Base-by-base conservation (phyloP, 139 green algal species). In the Nannochloris sp. region DNA sequence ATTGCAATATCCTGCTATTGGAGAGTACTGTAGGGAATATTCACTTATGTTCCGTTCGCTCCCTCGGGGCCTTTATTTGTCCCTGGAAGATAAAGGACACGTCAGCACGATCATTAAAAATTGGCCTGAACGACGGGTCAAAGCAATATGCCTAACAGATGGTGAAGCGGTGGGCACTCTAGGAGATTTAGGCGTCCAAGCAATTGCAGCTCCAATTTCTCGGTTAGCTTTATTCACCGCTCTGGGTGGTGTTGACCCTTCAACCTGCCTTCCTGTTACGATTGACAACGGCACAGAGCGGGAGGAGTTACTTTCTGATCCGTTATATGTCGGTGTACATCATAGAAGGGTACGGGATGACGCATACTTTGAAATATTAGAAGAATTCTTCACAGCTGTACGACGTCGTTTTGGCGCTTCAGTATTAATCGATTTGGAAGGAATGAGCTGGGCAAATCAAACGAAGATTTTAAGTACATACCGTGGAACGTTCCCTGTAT, bases 81-180 rank as follows among this genome's bases (percentile, higher is more conserved):
- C 77, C 10, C 65, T 92, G 19, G 74, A 86, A 55, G 90, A 96
- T 79, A 70, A 80, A 37, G 90, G 74, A 19, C 44, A 57, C 27
- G 71, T 87, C 30, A 79, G 74, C 65, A 67, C 72, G 38, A 89
- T 95, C 65, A 74, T 96, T 3, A 92, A 94, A 67, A 96, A 96
- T 72, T 96, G 89, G 89, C 89, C 89, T 1, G 85, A 95, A 73
- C 76, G 85, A 45, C 83, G 85, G 54, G 80, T 96, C 34, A 87
- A 87, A 53, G 69, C 87, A 25, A 81, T 96, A 47, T 84, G 85
- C 64, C 61, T 92, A 7, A 94, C 85, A 14, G 89, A 96, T 70
- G 89, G 89, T 0, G 80, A 91, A 66, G 54, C 70, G n/a, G 79
- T 91, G 9, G 87, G 85, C 1, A 61, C 62, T 1, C 48, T 89